These are phyloP conservation scores for Rhizopogon vesiculosus DNA, from an alignment of 768 basidiomycete species.

Conservation along the genomic window DNA sequence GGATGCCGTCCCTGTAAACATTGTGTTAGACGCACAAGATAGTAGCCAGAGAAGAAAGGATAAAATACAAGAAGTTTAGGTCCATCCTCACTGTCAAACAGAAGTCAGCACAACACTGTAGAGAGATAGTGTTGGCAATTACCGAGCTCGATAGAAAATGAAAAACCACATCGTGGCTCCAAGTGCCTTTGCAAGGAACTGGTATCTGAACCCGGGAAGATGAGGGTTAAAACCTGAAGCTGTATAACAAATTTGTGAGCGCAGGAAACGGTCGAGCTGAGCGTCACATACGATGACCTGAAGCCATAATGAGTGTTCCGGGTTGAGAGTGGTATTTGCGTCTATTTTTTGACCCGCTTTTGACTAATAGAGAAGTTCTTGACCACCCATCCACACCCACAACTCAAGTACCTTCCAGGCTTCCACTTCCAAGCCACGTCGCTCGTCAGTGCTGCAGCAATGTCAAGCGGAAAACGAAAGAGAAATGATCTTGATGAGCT, in stretches of 20 bases:
- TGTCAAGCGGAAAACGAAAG: constrained; percentile 20
- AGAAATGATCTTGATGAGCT: constrained; percentile 13
- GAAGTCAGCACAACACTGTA: background rate
- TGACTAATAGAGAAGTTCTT: background rate
- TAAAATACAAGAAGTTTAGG: constrained; percentile 60
- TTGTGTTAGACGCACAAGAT: background rate
- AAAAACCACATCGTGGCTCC: constrained; percentile 99
- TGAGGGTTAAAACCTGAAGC: constrained; percentile 87
- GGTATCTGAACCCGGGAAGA: constrained; percentile 71
- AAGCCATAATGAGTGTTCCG: constrained; percentile 28
- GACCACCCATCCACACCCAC: background rate
- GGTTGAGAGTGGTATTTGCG: constrained; percentile 17
- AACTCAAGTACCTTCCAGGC: background rate
- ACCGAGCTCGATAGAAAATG: constrained; percentile 95
- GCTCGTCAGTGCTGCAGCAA: constrained; percentile 8
- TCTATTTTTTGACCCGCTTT: constrained; percentile 12
- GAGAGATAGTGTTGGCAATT: constrained; percentile 24
- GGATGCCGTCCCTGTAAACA: constrained; percentile 53
- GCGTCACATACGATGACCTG: constrained; percentile 20
- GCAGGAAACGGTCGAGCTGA: background rate
- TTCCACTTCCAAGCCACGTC: background rate
- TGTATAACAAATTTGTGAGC: constrained; percentile 17
- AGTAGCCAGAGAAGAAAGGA: background rate
- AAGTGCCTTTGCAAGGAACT: constrained; percentile 76
- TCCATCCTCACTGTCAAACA: constrained; percentile 60